A percentile compares a stretch with the other conserved stretches of the same genome.
Evolutionary conservation across 225 moss, liverwort and hornwort species (phyloP).

Genomic region (Physcomitrellopsis africana): DNA sequence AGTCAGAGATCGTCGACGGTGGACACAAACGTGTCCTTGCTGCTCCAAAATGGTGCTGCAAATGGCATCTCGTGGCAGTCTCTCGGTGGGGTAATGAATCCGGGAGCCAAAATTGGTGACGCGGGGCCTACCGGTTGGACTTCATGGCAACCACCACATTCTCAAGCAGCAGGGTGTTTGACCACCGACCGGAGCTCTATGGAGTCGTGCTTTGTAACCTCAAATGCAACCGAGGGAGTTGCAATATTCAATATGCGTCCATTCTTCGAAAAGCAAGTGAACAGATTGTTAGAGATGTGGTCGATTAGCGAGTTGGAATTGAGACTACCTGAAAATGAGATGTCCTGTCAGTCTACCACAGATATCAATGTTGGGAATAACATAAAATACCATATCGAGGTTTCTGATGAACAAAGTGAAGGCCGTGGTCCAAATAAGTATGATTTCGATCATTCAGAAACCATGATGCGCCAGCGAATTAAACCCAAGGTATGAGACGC

Average conservation of each 20-base stretch:
- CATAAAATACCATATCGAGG: not conserved
- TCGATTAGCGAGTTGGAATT: not conserved
- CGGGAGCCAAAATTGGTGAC: no score
- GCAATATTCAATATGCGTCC: not conserved
- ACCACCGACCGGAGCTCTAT: not conserved
- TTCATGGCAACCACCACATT: not conserved
- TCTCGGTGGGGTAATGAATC: no score
- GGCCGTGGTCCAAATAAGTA: no score
- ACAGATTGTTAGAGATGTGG: not conserved
- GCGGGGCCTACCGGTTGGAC: not conserved
- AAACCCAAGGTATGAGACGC: not conserved
- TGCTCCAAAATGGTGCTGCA: conserved; percentile 6
- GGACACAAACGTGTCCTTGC: not conserved
- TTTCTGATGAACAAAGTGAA: conserved; percentile 19
- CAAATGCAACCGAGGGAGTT: not conserved
- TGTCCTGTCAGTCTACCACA: not conserved
- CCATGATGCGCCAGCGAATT: not conserved
- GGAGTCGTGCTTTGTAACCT: not conserved
- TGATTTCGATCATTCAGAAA: not conserved
- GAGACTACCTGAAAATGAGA: not conserved
- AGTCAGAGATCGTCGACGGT: no score
- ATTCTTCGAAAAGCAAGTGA: not conserved
- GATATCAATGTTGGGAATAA: not conserved
- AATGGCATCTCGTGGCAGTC: not conserved
- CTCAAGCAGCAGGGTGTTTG: not conserved